Base-by-base conservation (phyloP, 2,329 filamentous ascomycete genomes). In the Xylariales sp. region DNA sequence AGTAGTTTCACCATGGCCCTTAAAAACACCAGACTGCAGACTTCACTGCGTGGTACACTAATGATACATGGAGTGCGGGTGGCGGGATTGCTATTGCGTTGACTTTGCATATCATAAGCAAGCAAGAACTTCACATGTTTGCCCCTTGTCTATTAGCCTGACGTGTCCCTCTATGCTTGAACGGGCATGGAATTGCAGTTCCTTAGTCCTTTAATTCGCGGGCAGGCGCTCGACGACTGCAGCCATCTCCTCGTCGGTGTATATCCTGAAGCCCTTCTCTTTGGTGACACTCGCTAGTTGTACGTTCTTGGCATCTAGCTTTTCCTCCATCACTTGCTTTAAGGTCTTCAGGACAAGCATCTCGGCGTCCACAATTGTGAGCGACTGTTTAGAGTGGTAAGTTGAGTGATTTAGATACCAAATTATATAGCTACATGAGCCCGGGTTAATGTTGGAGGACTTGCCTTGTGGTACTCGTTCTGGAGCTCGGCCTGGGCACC, bases 271-370 rank as follows among this genome's bases (percentile, higher is more conserved):
- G 64, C 96, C 96, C 83, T 93, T 95, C 74, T 97, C 95, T 86
- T 94, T 97, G 71, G 96, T 99, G 65, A 99, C 96, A 79, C 95
- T 98, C 62, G 96, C 96, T 75, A 99, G 83, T 85, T 99, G 96
- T 73, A 99, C 96, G 79, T 99, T 99, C 89, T 99, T 99, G 72
- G 94, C 89, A 80, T 99, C 96, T 69, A 99, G 87, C 86, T 99
- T 99, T 89, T 99, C 96, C 84, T 99, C 96, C 96, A 99, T 99
- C 75, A 99, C 96, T 84, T 99, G 96, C 88, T 98, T 99, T 80
- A 99, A 82, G 45, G 96, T 99, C 89, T 98, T 98, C 78, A 99
- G 86, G 59, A 97, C 94, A 73, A 99, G 84, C 3, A 94, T 96
- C 84, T 99, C 96, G 66, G 96, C 96, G 79, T 99, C 96, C 65